Base-by-base conservation (phyloP, 257 asterid species). In the Perilla frutescens region DNA sequence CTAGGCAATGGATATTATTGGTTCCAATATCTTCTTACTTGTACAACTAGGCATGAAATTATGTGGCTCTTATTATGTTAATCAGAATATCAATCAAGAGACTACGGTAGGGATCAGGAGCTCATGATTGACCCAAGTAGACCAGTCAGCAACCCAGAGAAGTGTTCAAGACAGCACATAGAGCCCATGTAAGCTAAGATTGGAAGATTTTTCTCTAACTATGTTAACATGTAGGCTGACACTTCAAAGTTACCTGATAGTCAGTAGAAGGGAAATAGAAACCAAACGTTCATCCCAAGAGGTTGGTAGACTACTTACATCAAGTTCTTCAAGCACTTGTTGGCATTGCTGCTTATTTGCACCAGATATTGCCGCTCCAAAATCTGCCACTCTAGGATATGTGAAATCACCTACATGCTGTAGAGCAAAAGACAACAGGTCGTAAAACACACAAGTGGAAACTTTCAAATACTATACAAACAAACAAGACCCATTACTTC, bases 281-380 rank as follows among this genome's bases (percentile, higher is more conserved):
- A 37, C 29, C 32, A 8, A 4, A 63, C 61, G 58, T 34, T 49
- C 77, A 62, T 62, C 45, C 41, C 56, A 26, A 20, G 55, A 58
- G 56, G 29, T 2, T 14, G 54, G 44, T 59, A 9, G 31, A 64
- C 71, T 61, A 79, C 99, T 89, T 84, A 95, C 99, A 77, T 95
- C 98, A 45, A 95, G 91, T 87, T 95, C 99, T 86, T 95, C 99
- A 79, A 95, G 96, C 84, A 92, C 99, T 87, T 90, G 86, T 73
- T 95, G 99, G 81, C 96, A 86, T 62, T 88, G 98, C 47, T 70
- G 73, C 82, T 90, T 90, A 77, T 90, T 89, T 77, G 94, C 98
- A 72, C 98, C 99, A 63, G 97, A 90, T 85, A 95, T 92, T 75
- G 99, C 98, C 47, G 99, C 97, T 68, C 99, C 99, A 81, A 95